These are phyloP conservation scores for Passalora sequoiae DNA, from an alignment of 2,329 filamentous ascomycete genomes.

Conservation along the genomic window DNA sequence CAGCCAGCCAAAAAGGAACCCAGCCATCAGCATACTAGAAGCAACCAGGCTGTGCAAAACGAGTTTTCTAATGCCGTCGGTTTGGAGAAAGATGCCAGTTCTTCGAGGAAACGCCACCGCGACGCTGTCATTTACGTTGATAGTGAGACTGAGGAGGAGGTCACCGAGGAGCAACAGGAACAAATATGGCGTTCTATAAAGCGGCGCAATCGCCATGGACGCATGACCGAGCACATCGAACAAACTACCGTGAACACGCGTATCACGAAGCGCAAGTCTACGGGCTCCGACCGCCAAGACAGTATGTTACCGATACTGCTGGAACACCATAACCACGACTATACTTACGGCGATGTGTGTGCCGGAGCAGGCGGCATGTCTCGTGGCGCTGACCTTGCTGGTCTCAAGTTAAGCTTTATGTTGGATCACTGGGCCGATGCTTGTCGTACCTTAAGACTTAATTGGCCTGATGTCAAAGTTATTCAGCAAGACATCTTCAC, in stretches of 20 bases:
- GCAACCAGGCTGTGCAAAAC: neutral
- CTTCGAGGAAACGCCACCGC: neutral
- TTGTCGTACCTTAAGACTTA: conserved; percentile 53
- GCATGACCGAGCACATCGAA: neutral
- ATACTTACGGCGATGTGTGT: conserved; percentile 62
- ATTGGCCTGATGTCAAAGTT: conserved; percentile 46
- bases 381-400: conserved; percentile 55
- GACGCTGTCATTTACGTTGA: neutral
- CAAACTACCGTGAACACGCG: neutral
- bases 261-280: neutral
- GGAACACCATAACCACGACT: neutral
- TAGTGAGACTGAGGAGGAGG: neutral
- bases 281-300: neutral
- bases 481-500: conserved; percentile 30
- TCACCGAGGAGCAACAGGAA: conserved; percentile 1
- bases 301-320: neutral
- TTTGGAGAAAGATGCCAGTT: neutral
- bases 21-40: neutral
- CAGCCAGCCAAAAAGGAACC: neutral
- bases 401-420: conserved; percentile 52
- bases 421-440: conserved; percentile 56
- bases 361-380: conserved; percentile 69
- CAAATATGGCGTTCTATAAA: neutral
- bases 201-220: neutral
- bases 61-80: neutral